Evolutionary conservation across 2,329 filamentous ascomycete species (phyloP).

Genomic region (Rutstroemia sp.): DNA sequence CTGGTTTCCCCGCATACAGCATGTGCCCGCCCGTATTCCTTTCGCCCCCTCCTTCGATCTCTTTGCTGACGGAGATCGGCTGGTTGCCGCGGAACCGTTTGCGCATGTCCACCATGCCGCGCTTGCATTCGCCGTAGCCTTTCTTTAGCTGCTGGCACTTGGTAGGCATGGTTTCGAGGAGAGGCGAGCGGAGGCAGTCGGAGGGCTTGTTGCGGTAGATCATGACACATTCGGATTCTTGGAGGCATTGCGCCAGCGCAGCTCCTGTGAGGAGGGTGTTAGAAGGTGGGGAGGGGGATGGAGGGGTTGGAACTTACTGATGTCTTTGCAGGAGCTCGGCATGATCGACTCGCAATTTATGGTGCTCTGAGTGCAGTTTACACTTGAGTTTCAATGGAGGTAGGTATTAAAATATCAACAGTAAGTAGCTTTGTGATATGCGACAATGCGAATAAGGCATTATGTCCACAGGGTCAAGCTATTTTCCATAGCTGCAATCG

Average conservation of each 20-base stretch:
- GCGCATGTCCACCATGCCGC: constrained; percentile 96
- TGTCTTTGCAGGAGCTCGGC: constrained; percentile 95
- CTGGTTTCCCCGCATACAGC: constrained; percentile 71
- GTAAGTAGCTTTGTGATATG: too few species aligned
- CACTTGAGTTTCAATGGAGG: not conserved
- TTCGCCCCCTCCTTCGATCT: constrained; percentile 48
- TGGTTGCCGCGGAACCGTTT: constrained; percentile 95
- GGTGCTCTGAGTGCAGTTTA: not conserved
- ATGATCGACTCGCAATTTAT: constrained; percentile 39
- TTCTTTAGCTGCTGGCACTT: constrained; percentile 91
- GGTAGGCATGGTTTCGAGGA: constrained; percentile 72
- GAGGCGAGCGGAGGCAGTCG: constrained; percentile 80
- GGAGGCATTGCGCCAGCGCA: constrained; percentile 88
- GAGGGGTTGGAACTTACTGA: constrained; percentile 55
- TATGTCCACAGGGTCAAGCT: not conserved
- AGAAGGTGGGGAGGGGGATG: constrained; percentile 4
- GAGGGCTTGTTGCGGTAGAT: constrained; percentile 76
- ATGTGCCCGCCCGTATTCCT: constrained; percentile 45
- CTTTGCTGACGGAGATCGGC: constrained; percentile 61
- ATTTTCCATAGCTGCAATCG: not conserved
- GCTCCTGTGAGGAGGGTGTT: constrained; percentile 52
- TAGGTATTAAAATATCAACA: not conserved
- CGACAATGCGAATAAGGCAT: not conserved
- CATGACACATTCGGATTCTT: constrained; percentile 95
- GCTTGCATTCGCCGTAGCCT: constrained; percentile 90